Base-by-base conservation (phyloP, 495 filamentous ascomycete species). In the Penicillium nucicola region DNA sequence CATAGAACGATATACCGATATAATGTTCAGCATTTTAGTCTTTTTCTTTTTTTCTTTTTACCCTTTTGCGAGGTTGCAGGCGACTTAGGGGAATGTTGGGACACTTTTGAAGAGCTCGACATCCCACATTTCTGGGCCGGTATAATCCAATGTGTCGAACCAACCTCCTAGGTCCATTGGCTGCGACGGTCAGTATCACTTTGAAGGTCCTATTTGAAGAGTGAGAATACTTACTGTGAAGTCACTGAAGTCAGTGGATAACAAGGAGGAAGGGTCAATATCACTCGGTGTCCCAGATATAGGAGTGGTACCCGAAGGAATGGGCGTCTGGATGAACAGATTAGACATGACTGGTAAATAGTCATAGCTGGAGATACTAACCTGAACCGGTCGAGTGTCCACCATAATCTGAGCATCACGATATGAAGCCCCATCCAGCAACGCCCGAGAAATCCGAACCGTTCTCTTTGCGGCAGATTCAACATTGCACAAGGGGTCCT, bases 111-210 rank as follows among this genome's bases (percentile, higher is more conserved):
- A 61, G 12, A 73, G 56, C 9, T 66, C 54, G 1, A 49, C 53
- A 49, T 73, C 62, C 68, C 68, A 73, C 1, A 66, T 31, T 28
- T 64, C 68, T 3, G 58, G 56, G 9, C 58, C 51, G 3, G 56
- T 56, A 15, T 64, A 52, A 42, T 74, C 64, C 0, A 60, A 36
- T 4, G 55, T 42, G 22, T 70, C 70, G 33, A 71, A 66, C 55
- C 70, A 61, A 19, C 57, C 66, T 7, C 64, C 66, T 33, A 74
- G 48, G 48, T 71, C 70, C 25, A 69, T 54, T 17, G 70, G 50
- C 68, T 73, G 34, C 8, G 6, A 20, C 20, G 3, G 52, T 70
- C 30, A 72, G 62, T 36, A 55, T 33, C 20, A n/a, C 0, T 15
- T 14, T 28, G 7, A 7, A 23, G 7, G 22, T 23, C 4, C 22